Percentiles rank a stretch among this genome's conserved stretches.
phyloP scores from a whole-genome alignment of 306 rosid species.

The Hippophae gyantsensis region DNA sequence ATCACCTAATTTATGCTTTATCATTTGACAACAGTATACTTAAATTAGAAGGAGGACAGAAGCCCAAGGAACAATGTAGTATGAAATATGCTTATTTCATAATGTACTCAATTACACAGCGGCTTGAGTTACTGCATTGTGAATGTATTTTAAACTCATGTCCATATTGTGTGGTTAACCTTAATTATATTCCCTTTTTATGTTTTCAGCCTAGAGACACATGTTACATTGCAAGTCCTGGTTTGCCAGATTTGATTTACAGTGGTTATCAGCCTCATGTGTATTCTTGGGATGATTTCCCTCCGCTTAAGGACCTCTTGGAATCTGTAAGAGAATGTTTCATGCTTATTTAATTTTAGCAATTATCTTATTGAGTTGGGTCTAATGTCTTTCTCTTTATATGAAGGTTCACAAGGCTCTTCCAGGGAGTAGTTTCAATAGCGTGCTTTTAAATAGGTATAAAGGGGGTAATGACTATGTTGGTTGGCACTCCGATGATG shows the following conservation, averaged over 20 bases:
- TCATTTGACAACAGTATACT: too few relatives aligned
- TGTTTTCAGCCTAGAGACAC: constrained; percentile 76
- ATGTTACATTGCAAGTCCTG: constrained; percentile 82
- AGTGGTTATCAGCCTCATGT: constrained; percentile 80
- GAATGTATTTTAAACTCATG: not conserved
- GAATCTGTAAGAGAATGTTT: constrained; percentile 47
- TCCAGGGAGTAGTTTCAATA: constrained; percentile 84
- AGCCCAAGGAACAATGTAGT: too few relatives aligned
- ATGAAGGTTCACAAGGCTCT: constrained; percentile 75
- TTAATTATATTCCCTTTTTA: not conserved
- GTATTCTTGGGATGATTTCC: constrained; percentile 80
- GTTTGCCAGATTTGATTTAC: constrained; percentile 59
- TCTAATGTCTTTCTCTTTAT: constrained; percentile 13
- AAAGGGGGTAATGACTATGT: constrained; percentile 74
- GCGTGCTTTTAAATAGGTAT: constrained; percentile 82
- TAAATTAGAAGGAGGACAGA: too few relatives aligned
- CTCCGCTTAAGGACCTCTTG: constrained; percentile 60
- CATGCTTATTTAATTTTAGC: not conserved
- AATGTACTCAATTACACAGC: too few relatives aligned
- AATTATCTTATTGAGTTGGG: not conserved
- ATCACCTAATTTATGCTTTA: too few relatives aligned
- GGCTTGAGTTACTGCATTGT: not conserved
- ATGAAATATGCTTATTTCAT: too few relatives aligned
- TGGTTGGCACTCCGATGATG: constrained; percentile 97
- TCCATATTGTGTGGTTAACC: not conserved